Conservation (phyloP, 2,329 filamentous ascomycete species). For the Colletotrichum kahawae region DNA sequence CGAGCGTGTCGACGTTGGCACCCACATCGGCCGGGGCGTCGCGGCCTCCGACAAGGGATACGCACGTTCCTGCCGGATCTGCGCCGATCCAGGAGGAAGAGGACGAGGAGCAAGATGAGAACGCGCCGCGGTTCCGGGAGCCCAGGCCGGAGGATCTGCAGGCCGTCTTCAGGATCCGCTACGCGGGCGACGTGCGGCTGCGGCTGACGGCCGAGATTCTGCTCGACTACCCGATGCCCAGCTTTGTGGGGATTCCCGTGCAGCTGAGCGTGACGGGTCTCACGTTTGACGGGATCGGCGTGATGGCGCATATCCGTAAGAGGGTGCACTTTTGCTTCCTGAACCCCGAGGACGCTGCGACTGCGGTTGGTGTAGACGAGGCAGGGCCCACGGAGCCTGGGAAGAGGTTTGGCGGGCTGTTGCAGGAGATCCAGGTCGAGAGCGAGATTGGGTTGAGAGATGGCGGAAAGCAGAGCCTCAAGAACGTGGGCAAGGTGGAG, state of each 20-base stretch:
- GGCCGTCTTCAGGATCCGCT: conserved; percentile 88
- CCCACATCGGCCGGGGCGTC: conserved; percentile 59
- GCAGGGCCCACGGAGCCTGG: conserved; percentile 26
- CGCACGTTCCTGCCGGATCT: conserved; percentile 31
- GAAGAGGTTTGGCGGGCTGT: conserved; percentile 68
- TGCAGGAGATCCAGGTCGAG: conserved; percentile 94
- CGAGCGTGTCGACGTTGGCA: conserved; percentile 66
- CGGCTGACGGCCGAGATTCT: conserved; percentile 94
- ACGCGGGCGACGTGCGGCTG: conserved; percentile 85
- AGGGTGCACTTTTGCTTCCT: conserved; percentile 94
- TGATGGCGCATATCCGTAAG: conserved; percentile 88
- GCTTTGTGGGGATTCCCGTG: conserved; percentile 93
- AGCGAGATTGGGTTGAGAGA: conserved; percentile 96
- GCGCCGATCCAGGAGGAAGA: conserved; percentile 42
- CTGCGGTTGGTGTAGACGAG: conserved; percentile 64
- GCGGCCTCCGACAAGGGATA: conserved; percentile 63
- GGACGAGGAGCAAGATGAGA: conserved; percentile 27
- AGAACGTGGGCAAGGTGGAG: conserved; percentile 99
- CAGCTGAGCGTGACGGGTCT: conserved; percentile 94
- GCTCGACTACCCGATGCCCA: conserved; percentile 97
- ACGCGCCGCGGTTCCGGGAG: conserved; percentile 66
- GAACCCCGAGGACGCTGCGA: conserved; percentile 86
- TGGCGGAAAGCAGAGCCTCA: conserved; percentile 90
- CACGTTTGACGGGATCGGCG: conserved; percentile 93
- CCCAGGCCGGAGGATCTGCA: conserved; percentile 86